Percentiles rank a stretch among this genome's conserved stretches.
Conservation (phyloP, 78 protist species). For the Pelomyxa schiedti region DNA sequence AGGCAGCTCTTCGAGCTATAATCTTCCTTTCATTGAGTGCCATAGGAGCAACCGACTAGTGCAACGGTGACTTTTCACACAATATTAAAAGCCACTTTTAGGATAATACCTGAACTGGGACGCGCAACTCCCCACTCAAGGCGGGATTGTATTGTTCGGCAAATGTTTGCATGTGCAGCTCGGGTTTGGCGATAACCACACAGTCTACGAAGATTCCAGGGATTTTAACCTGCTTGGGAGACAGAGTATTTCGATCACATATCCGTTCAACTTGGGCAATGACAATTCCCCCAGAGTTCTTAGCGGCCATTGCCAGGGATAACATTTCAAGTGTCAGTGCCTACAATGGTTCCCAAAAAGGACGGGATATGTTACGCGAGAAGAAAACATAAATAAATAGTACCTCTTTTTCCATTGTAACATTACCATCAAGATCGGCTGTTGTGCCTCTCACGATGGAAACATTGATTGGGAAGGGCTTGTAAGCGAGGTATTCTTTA, state of each 20-base stretch:
- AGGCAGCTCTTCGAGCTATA: conserved; percentile 10
- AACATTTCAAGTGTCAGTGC: not conserved
- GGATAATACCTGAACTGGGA: not conserved
- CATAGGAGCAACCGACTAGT: not conserved
- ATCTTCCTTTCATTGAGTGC: conserved; percentile 7
- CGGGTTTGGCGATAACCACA: not conserved
- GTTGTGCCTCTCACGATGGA: conserved; percentile 10
- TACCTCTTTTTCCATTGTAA: conserved; percentile 1
- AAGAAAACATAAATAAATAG: no score
- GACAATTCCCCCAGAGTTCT: not conserved
- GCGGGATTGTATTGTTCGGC: conserved; percentile 1
- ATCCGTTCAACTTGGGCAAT: conserved; percentile 1
- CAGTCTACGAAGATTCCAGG: conserved; percentile 11
- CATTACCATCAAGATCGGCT: conserved; percentile 5
- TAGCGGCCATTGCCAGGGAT: not conserved
- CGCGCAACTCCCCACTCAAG: not conserved
- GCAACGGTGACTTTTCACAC: no score
- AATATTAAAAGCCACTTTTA: no score
- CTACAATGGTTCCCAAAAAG: no score
- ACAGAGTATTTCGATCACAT: not conserved
- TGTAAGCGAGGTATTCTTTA: conserved; percentile 2
- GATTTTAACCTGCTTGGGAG: not conserved
- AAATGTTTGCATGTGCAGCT: not conserved
- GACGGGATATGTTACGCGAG: no score
- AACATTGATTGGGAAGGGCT: not conserved